These are phyloP conservation scores for Sclerotinia trifoliorum DNA, from an alignment of 2,329 filamentous ascomycete species.

Conservation along the genomic window DNA sequence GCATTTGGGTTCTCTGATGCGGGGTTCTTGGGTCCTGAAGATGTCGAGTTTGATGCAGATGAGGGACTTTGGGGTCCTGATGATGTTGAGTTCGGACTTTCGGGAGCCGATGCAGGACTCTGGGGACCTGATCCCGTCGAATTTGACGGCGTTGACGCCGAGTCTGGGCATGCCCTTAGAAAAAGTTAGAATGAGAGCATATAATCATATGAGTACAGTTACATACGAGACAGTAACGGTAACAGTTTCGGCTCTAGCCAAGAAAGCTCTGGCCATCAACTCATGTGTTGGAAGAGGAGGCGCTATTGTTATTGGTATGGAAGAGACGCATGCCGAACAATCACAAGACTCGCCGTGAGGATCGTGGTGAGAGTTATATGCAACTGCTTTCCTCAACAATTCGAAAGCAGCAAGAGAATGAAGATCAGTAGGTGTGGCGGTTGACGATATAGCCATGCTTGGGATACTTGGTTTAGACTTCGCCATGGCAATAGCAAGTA, in stretches of 20 bases:
- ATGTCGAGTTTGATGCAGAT: background rate
- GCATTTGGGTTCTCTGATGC: background rate
- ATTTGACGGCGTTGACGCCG: background rate
- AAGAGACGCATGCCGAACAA: conserved; percentile 11
- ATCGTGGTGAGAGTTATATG: background rate
- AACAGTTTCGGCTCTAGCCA: conserved; percentile 8
- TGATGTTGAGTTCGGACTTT: background rate
- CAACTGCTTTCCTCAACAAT: conserved; percentile 17
- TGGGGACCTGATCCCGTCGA: background rate
- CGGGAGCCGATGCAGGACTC: background rate
- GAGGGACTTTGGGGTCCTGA: background rate
- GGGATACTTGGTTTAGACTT: conserved; percentile 10
- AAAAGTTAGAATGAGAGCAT: conserved; percentile 1
- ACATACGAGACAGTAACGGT: conserved; percentile 20
- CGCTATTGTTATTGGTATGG: conserved; percentile 11
- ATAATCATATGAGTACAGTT: background rate
- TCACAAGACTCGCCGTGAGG: conserved; percentile 15
- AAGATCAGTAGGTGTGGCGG: conserved; percentile 10
- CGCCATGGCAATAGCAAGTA: conserved; percentile 22
- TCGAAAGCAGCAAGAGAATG: conserved; percentile 18
- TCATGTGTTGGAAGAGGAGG: conserved; percentile 14
- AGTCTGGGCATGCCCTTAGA: conserved; percentile 5
- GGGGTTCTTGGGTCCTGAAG: background rate
- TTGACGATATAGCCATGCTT: background rate
- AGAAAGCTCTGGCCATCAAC: conserved; percentile 14